Conservation (phyloP, 805 yeast genomes). For the Barnettozyma sucrosica region DNA sequence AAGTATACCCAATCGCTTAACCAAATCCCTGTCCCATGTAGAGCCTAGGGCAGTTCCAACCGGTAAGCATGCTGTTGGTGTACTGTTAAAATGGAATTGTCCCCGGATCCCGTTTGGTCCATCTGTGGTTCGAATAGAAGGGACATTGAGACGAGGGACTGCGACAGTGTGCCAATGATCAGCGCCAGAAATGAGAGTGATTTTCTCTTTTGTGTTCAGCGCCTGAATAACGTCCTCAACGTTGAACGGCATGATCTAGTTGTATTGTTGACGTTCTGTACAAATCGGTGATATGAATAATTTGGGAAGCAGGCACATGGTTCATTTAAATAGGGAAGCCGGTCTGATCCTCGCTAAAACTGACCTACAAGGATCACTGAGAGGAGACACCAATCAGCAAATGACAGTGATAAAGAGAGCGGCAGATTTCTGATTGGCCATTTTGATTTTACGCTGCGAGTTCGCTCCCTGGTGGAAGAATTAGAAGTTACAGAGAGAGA, state of each 20-base stretch:
- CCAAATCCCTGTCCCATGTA: constrained; percentile 44
- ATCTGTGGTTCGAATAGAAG: constrained; percentile 42
- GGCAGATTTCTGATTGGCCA: too few species aligned
- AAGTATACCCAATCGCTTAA: constrained; percentile 40
- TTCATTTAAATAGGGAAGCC: not conserved
- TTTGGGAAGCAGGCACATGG: not conserved
- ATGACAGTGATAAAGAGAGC: not conserved
- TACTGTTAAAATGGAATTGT: constrained; percentile 41
- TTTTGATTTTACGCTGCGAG: not conserved
- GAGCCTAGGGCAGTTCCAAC: constrained; percentile 55
- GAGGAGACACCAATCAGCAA: not conserved
- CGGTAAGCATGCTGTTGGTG: constrained; percentile 52
- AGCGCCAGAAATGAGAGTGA: constrained; percentile 26
- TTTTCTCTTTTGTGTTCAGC: constrained; percentile 14
- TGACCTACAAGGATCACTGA: not conserved
- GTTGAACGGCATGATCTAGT: constrained; percentile 10
- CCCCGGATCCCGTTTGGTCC: constrained; percentile 60
- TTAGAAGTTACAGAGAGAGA: too few species aligned
- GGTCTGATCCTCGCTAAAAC: not conserved
- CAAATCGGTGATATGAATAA: not conserved
- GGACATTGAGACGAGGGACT: constrained; percentile 32
- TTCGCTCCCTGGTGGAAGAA: not conserved
- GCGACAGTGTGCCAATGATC: constrained; percentile 45
- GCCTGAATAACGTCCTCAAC: constrained; percentile 13
- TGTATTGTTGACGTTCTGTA: not conserved